Evolutionary conservation across 2,329 filamentous ascomycete species (phyloP), one percentile per base, ranked within the genome.

Genomic region (Botrytis galanthina): DNA sequence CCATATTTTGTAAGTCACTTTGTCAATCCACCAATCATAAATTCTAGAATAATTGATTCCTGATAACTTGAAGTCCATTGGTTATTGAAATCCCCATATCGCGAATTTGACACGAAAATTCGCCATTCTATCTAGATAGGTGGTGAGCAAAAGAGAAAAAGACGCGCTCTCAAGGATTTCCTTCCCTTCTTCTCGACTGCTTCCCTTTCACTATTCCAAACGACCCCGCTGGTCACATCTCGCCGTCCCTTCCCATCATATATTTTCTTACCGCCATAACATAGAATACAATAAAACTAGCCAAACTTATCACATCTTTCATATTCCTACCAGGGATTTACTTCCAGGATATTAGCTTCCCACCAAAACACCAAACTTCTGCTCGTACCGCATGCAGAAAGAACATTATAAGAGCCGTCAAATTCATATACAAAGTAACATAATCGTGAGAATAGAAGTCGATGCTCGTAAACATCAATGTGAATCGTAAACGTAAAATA

Each of bases 371-470:
- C 71, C 71, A 51, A 57, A 42, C 20, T 61, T 69, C n/a, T 72
- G 63, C 66, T 67, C 54, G 54, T 54, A 68, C 35, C 54, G 32
- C 62, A 32, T 69, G 66, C 54, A 72, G 51, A 69, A 62, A 63
- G n/a, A 67, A 57, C 70, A 74, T 72, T 59, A 73, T 68, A 61
- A 74, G 73, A 63, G 73, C 62, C 66, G 61, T 74, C 29, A 73
- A 73, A 54, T 74, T 72, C 73, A 72, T 74, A 64, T 74, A 74
- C 70, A 74, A 64, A 71, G 63, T 72, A 72, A 74, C 39, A 91
- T 92, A 77, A 83, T 94, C 4, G 90, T 89, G 16, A 92, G 3
- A 87, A 91, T 32, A 69, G 61, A 61, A 66, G 44, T 64, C 22
- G 54, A 73, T 54, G 72, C 35, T 61, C 54, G 69, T 62, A 37